These are phyloP conservation scores for Neonectria neomacrospora DNA, from an alignment of 2,329 filamentous ascomycete species.

Conservation along the genomic window DNA sequence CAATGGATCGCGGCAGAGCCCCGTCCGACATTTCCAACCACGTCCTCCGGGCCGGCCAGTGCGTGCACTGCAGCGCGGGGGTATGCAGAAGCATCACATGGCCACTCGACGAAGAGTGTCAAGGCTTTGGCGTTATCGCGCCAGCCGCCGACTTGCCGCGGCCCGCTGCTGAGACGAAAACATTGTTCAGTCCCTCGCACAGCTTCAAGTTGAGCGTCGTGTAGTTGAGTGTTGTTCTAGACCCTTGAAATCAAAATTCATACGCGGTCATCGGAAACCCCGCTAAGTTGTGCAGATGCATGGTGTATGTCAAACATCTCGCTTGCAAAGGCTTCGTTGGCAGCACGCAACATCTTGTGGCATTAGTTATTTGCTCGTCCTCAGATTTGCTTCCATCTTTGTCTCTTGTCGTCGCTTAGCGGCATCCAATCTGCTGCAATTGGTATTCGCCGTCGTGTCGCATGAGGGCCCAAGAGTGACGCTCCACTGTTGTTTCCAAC, in stretches of 20 bases:
- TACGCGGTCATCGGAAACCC: conserved; percentile 13
- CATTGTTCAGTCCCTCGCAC: conserved; percentile 4
- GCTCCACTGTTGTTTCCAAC: conserved; percentile 17
- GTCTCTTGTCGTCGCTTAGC: conserved; percentile 19
- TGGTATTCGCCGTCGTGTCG: conserved; percentile 16
- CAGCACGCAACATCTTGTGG: conserved; percentile 18
- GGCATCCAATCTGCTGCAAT: conserved; percentile 26
- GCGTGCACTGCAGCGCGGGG: conserved; percentile 23
- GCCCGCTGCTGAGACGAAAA: conserved; percentile 10
- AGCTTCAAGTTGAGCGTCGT: conserved; percentile 12
- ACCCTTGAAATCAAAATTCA: neutral
- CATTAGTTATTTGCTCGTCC: conserved; percentile 11
- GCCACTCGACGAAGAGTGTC: neutral
- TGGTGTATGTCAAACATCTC: conserved; percentile 26
- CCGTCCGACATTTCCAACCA: conserved; percentile 13
- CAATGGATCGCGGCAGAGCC: conserved; percentile 21
- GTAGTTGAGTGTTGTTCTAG: conserved; percentile 7
- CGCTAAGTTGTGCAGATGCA: conserved; percentile 28
- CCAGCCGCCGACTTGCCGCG: conserved; percentile 2
- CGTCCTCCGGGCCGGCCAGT: conserved; percentile 20
- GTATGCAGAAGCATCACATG: conserved; percentile 29
- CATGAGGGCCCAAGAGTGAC: conserved; percentile 6
- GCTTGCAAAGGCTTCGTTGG: conserved; percentile 12
- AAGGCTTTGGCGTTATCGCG: conserved; percentile 22
- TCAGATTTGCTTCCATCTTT: conserved; percentile 19